Percentiles rank a stretch among this genome's conserved stretches.
phyloP scores from a whole-genome alignment of 2,329 filamentous ascomycete species.

The Penicillium occitanis region DNA sequence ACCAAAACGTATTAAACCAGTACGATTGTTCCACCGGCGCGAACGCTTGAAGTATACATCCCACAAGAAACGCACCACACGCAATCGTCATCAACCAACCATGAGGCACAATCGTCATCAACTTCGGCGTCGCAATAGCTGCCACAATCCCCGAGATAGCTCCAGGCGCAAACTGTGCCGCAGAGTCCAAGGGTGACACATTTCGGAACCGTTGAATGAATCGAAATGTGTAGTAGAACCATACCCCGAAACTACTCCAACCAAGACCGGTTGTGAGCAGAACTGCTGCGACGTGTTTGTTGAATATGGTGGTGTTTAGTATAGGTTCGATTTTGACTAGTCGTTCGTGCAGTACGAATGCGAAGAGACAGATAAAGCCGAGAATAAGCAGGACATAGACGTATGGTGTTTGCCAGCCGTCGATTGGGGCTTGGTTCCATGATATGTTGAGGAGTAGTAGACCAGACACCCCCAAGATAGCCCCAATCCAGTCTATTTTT shows the following conservation, averaged over 20 bases:
- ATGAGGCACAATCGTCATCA: conserved; percentile 27
- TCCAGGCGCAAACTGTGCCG: conserved; percentile 34
- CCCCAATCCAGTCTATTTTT: neutral
- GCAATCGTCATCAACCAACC: conserved; percentile 34
- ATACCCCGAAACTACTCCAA: conserved; percentile 45
- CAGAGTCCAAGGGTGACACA: conserved; percentile 29
- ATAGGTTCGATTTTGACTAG: conserved; percentile 10
- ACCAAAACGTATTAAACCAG: conserved; percentile 37
- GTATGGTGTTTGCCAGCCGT: conserved; percentile 49
- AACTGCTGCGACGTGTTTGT: conserved; percentile 34
- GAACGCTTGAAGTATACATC: conserved; percentile 39
- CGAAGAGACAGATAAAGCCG: conserved; percentile 42
- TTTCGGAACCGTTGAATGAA: conserved; percentile 31
- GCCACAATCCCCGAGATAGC: conserved; percentile 34
- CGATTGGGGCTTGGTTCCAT: conserved; percentile 53
- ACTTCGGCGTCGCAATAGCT: conserved; percentile 29
- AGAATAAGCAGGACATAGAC: conserved; percentile 47
- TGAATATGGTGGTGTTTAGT: conserved; percentile 10
- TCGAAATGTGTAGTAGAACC: conserved; percentile 43
- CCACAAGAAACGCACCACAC: conserved; percentile 30
- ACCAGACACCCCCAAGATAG: conserved; percentile 45
- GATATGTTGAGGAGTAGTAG: conserved; percentile 55
- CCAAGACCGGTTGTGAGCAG: conserved; percentile 43
- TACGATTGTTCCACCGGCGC: conserved; percentile 41
- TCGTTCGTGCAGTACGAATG: conserved; percentile 15